phyloP scores from a whole-genome alignment of 2,329 filamentous ascomycete species.

The Claviceps sp. region DNA sequence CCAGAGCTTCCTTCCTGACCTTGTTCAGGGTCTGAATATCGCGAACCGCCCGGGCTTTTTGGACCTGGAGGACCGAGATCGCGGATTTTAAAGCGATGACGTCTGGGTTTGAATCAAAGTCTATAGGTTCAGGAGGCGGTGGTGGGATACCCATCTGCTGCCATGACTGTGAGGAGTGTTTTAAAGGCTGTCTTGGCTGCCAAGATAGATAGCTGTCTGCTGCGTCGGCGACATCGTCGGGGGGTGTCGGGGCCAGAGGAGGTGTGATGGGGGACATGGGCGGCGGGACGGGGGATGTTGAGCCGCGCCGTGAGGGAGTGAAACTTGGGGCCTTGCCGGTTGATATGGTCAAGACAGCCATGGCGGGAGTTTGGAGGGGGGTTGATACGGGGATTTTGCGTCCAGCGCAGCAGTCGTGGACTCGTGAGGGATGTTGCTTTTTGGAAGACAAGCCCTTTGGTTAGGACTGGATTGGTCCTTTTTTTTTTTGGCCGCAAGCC shows the following conservation, averaged over 20 bases:
- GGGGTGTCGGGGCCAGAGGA: slow-evolving; percentile 26
- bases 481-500: neutral
- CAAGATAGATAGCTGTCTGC: slow-evolving; percentile 7
- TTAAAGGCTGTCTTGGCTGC: slow-evolving; percentile 23
- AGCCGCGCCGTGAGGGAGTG: slow-evolving; percentile 20
- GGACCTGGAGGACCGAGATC: slow-evolving; percentile 76
- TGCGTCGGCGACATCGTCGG: slow-evolving; percentile 10
- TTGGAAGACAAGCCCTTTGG: neutral
- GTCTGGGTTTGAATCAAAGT: slow-evolving; percentile 61
- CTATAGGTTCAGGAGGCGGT: slow-evolving; percentile 38
- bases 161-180: slow-evolving; percentile 29
- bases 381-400: neutral
- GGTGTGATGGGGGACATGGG: slow-evolving; percentile 44
- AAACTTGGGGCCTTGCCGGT: slow-evolving; percentile 12
- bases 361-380: slow-evolving; percentile 5
- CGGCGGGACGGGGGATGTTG: slow-evolving; percentile 33
- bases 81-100: slow-evolving; percentile 76
- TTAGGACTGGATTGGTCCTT: neutral
- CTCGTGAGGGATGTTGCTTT: neutral
- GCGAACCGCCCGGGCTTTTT: slow-evolving; percentile 61
- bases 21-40: slow-evolving; percentile 60
- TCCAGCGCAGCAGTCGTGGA: neutral
- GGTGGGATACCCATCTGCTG: slow-evolving; percentile 27
- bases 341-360: slow-evolving; percentile 20
- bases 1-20: slow-evolving; percentile 57